Evolutionary conservation across 495 filamentous ascomycete species (phyloP), one percentile per base, ranked within the genome.

Genomic region (Schizothecium vesticola): DNA sequence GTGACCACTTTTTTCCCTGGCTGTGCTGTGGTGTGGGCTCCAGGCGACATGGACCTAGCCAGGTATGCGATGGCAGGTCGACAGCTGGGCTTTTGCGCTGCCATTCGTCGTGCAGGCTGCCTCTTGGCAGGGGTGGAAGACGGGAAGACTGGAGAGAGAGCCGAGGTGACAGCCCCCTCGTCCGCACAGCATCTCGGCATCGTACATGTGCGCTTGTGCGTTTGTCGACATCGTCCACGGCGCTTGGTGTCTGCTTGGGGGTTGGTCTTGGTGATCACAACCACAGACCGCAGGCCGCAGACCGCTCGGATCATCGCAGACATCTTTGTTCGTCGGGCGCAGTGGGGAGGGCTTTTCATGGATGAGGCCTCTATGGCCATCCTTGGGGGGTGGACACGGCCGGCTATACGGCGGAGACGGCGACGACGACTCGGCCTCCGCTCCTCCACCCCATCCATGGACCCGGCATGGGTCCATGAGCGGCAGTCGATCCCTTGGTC

Each of bases 51-150:
- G 57, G 65, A 8, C 28, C 28, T 31, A 31, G 33, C 33, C 33
- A 13, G 13, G 55, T 67, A 63, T 59, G 56, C 33, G 19, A 67
- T 56, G 59, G 59, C 66, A 61, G 66, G 66, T 62, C 66, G 23
- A 25, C 8, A 22, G 29, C 23, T 7, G 16, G 66, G 59, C 36
- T 63, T 31, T 23, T 36, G 66, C 59, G 7, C 51, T 62, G 59
- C 22, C 66, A 67, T 67, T 67, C 66, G 59, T 57, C 13, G 29
- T 24, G 36, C 56, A 12, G 64, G 64, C 64, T 43, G 56, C 64
- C 64, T 66, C 64, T 66, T 66, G 64, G 64, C 64, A 66, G 64
- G 64, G 64, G 64, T 36, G 16, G 22, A 11, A 57, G 43, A 43
- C 63, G 16, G n/a, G 59, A 9, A 16, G 36, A 51, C 26, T 6